Base-by-base conservation (phyloP, 345 rosid genomes). In the Odontarrhena argentea region DNA sequence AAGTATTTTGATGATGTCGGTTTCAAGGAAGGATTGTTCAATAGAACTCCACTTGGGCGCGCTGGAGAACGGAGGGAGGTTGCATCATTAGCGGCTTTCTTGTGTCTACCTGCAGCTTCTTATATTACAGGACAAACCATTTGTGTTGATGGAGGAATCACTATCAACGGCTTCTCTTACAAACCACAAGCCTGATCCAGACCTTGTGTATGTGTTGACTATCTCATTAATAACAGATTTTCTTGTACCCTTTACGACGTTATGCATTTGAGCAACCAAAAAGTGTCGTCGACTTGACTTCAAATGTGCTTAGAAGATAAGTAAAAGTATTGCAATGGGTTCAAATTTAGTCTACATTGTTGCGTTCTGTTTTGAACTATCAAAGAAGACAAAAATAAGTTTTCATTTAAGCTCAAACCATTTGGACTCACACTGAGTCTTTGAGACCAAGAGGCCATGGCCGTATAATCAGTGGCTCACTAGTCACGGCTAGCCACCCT, bases 71-170 rank as follows among this genome's bases (percentile, higher is more conserved):
- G 83, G 0, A 49, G 50, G 12, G 91, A 87, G 48, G 87, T 84
- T 2, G 79, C 94, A 15, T 63, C 81, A 5, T 9, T 79, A 6
- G 91, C 76, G 50, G 84, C 60, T 4, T 85, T 78, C 66, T 62
- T 87, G 25, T 81, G 86, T 73, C 60, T 85, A 37, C 85, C 86
- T 2, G 83, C 79, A 15, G 82, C 89, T 36, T 84, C 92, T 0
- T 86, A 84, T 70, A 81, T 82, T 5, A 81, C 83, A 0, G 91
- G 88, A 9, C 88, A 87, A 26, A 67, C 78, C 52, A 83, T 82
- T 34, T 63, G 79, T 26, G 70, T 82, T 13, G 89, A 82, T 55
- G 89, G 86, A 45, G 85, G 86, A 18, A 5, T 76, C 30, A 79
- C 79, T 0, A 75, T 69, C 6, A 77, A 82, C 37, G 83, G 81